These are phyloP conservation scores for Vitis hybrid DNA, from an alignment of 177 flowering plant species.

Conservation along the genomic window DNA sequence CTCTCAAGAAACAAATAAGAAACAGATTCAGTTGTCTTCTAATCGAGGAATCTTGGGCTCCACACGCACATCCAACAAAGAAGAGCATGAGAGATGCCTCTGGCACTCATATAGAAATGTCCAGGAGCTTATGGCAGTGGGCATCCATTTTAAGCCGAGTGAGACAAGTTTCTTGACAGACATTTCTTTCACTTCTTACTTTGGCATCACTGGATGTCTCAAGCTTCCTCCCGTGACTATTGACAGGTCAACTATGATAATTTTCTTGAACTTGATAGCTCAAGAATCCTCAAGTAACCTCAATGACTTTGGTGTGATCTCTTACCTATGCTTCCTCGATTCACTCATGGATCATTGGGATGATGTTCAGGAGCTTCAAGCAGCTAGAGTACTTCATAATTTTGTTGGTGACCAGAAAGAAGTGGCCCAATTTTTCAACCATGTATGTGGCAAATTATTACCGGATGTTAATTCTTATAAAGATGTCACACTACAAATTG, in stretches of 20 bases:
- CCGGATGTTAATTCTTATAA: too few relatives aligned
- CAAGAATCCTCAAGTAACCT: background rate
- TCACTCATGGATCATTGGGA: slow-evolving; percentile 1
- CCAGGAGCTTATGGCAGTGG: slow-evolving; percentile 5
- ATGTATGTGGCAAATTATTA: too few relatives aligned
- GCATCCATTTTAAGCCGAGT: background rate
- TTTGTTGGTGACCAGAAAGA: too few relatives aligned
- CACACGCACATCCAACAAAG: too few relatives aligned
- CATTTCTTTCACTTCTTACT: background rate
- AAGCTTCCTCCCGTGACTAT: slow-evolving; percentile 11
- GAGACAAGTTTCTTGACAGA: background rate
- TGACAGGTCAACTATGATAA: background rate
- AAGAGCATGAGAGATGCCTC: slow-evolving; percentile 12
- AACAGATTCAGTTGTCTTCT: too few relatives aligned
- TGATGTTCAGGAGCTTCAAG: slow-evolving; percentile 1
- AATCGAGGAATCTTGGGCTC: too few relatives aligned
- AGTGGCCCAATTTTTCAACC: too few relatives aligned
- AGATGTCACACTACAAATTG: too few relatives aligned
- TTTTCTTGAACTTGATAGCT: slow-evolving; percentile 8
- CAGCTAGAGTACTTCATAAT: too few relatives aligned
- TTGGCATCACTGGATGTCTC: background rate
- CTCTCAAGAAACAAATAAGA: too few relatives aligned
- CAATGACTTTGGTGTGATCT: background rate
- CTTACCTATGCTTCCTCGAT: too few relatives aligned
- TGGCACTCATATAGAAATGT: background rate